phyloP scores from a whole-genome alignment of 805 yeast genomes.

The Metschnikowia orientalis region DNA sequence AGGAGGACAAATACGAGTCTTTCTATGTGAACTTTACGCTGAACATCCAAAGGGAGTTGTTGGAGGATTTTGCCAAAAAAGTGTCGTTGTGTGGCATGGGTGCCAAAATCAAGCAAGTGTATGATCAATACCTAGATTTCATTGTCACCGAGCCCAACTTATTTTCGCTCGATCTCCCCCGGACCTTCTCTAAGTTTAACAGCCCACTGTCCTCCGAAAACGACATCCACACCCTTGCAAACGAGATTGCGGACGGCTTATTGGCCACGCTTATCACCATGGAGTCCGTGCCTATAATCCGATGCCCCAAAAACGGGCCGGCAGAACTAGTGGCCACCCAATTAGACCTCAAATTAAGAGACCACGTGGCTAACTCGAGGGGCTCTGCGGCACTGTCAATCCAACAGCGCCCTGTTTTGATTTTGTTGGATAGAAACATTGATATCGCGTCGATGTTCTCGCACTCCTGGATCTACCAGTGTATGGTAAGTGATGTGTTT shows the following conservation, averaged over 20 bases:
- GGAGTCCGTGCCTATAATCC: constrained; percentile 79
- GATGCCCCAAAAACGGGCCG: constrained; percentile 90
- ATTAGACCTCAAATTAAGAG: constrained; percentile 78
- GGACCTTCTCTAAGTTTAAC: constrained; percentile 66
- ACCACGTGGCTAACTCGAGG: constrained; percentile 72
- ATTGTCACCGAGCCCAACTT: constrained; percentile 90
- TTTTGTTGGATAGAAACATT: constrained; percentile 81
- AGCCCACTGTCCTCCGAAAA: constrained; percentile 71
- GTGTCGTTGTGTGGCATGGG: constrained; percentile 73
- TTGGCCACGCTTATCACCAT: constrained; percentile 75
- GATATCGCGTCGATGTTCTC: constrained; percentile 92
- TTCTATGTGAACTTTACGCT: constrained; percentile 86
- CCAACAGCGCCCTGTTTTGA: constrained; percentile 66
- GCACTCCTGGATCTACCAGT: constrained; percentile 97
- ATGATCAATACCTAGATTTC: constrained; percentile 89
- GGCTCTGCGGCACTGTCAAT: constrained; percentile 18
- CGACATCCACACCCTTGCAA: constrained; percentile 63
- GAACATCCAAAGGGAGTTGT: constrained; percentile 65
- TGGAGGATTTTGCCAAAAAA: constrained; percentile 84
- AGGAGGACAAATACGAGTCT: constrained; percentile 69
- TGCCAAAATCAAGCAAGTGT: constrained; percentile 76
- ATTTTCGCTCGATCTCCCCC: constrained; percentile 68
- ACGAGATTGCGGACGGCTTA: constrained; percentile 70
- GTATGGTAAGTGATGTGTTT: constrained; percentile 91
- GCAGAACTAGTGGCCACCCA: constrained; percentile 91